Percentiles rank a stretch among this genome's conserved stretches.
These are phyloP conservation scores for Thelonectria blattea DNA, from an alignment of 2,329 filamentous ascomycete species.

Conservation along the genomic window DNA sequence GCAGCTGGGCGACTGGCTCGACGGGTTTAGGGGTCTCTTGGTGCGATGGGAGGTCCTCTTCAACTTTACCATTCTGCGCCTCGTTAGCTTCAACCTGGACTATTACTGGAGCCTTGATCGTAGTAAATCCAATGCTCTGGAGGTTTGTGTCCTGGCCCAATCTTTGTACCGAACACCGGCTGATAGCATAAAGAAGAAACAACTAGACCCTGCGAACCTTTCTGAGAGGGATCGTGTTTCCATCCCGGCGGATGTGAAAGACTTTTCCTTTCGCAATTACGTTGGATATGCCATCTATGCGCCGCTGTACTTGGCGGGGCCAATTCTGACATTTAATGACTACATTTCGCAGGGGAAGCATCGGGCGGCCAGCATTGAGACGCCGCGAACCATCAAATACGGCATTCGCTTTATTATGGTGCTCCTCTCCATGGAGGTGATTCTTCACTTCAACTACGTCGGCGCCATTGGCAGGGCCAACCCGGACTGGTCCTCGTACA, in stretches of 20 bases:
- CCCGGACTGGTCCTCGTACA: slow-evolving; percentile 83
- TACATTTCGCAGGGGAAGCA: slow-evolving; percentile 88
- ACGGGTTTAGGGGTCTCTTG: slow-evolving; percentile 82
- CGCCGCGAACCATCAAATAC: slow-evolving; percentile 76
- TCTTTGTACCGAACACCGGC: slow-evolving; percentile 38
- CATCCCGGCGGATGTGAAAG: slow-evolving; percentile 71
- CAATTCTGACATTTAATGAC: slow-evolving; percentile 97
- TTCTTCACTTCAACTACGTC: slow-evolving; percentile 91
- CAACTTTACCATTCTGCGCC: slow-evolving; percentile 89
- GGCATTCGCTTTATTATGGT: slow-evolving; percentile 80
- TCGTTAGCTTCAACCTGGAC: slow-evolving; percentile 97
- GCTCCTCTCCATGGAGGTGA: slow-evolving; percentile 86
- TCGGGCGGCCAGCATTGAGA: slow-evolving; percentile 72
- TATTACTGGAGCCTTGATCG: slow-evolving; percentile 88
- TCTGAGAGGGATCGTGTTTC: slow-evolving; percentile 87
- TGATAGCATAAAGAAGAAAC: slow-evolving; percentile 92
- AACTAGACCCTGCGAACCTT: slow-evolving; percentile 84
- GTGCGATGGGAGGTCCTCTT: slow-evolving; percentile 96
- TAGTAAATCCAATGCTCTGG: slow-evolving; percentile 69
- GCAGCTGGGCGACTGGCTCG: slow-evolving; percentile 73
- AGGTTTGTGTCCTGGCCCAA: slow-evolving; percentile 67
- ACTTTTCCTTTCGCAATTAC: slow-evolving; percentile 86
- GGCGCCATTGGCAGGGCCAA: slow-evolving; percentile 86
- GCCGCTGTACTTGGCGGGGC: slow-evolving; percentile 89
- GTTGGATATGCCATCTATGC: slow-evolving; percentile 89